Evolutionary conservation across 2,329 filamentous ascomycete genomes (phyloP), one percentile per base, ranked within the genome.

Genomic region (Ceratocystis cubensis): DNA sequence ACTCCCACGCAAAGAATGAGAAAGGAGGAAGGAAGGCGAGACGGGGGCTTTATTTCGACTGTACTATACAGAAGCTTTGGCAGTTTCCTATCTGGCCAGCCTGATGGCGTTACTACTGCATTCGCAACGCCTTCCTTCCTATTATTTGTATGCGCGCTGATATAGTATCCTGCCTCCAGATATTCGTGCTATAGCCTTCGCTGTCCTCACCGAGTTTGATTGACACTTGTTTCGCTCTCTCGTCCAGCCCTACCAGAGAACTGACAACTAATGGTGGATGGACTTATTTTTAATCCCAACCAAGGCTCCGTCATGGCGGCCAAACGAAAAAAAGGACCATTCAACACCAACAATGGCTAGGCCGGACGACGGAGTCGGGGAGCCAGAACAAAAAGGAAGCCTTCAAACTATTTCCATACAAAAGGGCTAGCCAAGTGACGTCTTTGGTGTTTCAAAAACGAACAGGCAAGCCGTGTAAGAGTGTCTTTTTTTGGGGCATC

Each of bases 381-480:
- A 3, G 37, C 37, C 37, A 30, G 7, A 33, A 30, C 13, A 33
- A 37, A 33, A 33, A 59, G 53, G 28, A 59, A 59, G 28, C 53
- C 15, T 59, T 59, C 25, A 59, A 59, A 59, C 53, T 37, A 30
- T 25, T 33, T 30, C 53, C 53, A 59, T 59, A 33, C 53, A 37
- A 59, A 57, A 33, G 22, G 8, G 53, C 8, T 30, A 3, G 17
- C 13, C 28, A 15, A 17, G 53, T 59, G 53, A 59, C 53, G 53
- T 59, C 25, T 59, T 59, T 59, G 28, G 53, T 59, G 53, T 59
- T 59, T 59, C 53, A 59, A 59, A 59, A 59, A 59, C 25, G 53
- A 59, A 59, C 28, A 59, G 22, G 10, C 28, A 30, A 30, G n/a
- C 13, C 17, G 28, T 33, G 17, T 30, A 59, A 59, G 33, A 59